Evolutionary conservation across 2,329 filamentous ascomycete genomes (phyloP).

Genomic region (Calycina marina): DNA sequence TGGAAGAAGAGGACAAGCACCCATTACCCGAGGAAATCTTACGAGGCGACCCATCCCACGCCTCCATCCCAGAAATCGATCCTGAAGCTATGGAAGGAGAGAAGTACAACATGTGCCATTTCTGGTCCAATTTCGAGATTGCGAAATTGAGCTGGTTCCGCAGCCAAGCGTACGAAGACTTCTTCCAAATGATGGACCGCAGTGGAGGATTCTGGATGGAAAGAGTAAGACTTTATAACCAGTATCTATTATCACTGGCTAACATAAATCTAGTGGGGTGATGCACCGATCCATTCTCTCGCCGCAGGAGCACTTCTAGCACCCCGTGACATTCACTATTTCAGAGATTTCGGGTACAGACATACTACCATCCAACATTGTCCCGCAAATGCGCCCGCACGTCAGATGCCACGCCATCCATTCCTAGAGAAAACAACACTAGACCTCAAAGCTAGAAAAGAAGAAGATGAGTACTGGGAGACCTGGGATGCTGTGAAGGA

Average conservation of each 20-base stretch:
- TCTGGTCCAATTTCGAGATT: constrained; percentile 99
- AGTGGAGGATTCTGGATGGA: constrained; percentile 99
- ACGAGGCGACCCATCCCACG: constrained; percentile 55
- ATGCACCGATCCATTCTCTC: constrained; percentile 94
- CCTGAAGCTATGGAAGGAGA: constrained; percentile 93
- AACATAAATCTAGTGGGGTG: constrained; percentile 61
- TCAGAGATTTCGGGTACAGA: constrained; percentile 95
- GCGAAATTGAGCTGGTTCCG: constrained; percentile 89
- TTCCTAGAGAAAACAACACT: constrained; percentile 69
- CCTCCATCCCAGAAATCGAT: constrained; percentile 66
- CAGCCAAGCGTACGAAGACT: constrained; percentile 93
- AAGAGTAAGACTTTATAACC: constrained; percentile 45
- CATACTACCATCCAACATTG: constrained; percentile 99
- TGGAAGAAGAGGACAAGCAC: constrained; percentile 45
- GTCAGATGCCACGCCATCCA: constrained; percentile 67
- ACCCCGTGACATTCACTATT: constrained; percentile 85
- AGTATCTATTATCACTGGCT: too few species aligned
- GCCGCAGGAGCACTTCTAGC: constrained; percentile 78
- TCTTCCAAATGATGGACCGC: constrained; percentile 97
- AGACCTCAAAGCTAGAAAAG: constrained; percentile 69
- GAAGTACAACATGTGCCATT: constrained; percentile 99
- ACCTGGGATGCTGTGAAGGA: constrained; percentile 75
- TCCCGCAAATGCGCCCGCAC: constrained; percentile 81
- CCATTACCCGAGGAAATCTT: constrained; percentile 69
- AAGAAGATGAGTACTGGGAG: constrained; percentile 96